phyloP scores from a whole-genome alignment of 2,329 filamentous ascomycete genomes.

The Daldinia eschscholtzii region DNA sequence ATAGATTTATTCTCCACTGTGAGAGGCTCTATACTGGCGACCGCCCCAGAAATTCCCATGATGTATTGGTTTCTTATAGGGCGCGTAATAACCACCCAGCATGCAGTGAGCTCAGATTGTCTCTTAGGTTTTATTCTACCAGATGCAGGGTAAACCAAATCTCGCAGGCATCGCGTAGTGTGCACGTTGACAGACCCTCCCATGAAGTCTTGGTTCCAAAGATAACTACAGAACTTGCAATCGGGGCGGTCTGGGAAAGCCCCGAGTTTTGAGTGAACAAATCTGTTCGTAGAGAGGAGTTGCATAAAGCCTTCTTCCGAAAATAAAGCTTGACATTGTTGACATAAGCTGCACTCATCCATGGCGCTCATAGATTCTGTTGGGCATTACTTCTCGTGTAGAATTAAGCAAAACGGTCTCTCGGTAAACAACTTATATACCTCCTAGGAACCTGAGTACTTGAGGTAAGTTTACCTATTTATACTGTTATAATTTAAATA shows the following conservation, averaged over 20 bases:
- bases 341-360: constrained; percentile 4
- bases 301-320: constrained; percentile 19
- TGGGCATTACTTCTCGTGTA: neutral
- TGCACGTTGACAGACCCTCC: constrained; percentile 13
- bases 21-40: constrained; percentile 13
- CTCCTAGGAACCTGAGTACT: too few species aligned
- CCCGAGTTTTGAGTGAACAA: constrained; percentile 21
- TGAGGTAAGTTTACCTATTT: too few species aligned
- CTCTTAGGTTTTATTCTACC: neutral
- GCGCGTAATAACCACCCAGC: constrained; percentile 22
- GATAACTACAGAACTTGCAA: constrained; percentile 27
- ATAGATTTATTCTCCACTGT: constrained; percentile 3
- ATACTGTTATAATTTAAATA: too few species aligned
- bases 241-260: constrained; percentile 14
- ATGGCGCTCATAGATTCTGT: neutral
- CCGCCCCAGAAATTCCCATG: constrained; percentile 12
- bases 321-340: constrained; percentile 17
- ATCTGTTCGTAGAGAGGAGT: constrained; percentile 20
- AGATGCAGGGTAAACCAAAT: constrained; percentile 14
- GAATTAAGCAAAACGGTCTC: neutral
- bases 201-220: constrained; percentile 27
- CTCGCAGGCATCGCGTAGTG: constrained; percentile 18
- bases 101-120: constrained; percentile 15
- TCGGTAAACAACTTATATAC: too few species aligned
- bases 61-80: constrained; percentile 17